Conservation (phyloP, 1,139 yeast species). For the Candida tropicalis region DNA sequence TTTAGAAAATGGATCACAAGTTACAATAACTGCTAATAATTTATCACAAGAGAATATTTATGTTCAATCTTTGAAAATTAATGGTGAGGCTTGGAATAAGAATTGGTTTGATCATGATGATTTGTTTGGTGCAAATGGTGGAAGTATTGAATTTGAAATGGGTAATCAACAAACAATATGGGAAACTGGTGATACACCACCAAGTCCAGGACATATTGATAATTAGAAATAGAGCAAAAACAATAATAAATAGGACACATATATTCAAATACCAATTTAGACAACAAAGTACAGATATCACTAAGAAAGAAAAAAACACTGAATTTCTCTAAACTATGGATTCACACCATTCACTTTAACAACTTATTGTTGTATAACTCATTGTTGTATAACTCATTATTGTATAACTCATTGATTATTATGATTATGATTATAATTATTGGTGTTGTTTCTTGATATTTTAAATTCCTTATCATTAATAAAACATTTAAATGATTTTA, state of each 20-base stretch:
- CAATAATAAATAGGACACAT: background rate
- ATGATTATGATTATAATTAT: background rate
- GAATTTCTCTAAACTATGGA: no score
- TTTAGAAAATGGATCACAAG: constrained; percentile 28
- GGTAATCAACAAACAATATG: constrained; percentile 27
- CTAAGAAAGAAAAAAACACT: no score
- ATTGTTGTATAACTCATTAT: no score
- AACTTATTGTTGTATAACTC: no score
- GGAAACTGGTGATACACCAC: constrained; percentile 27
- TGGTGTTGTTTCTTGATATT: background rate
- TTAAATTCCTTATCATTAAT: constrained; percentile 16
- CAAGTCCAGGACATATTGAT: constrained; percentile 29
- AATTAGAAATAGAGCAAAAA: background rate
- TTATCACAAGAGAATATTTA: constrained; percentile 24
- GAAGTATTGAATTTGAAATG: constrained; percentile 27
- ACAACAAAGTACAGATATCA: no score
- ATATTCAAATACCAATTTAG: background rate
- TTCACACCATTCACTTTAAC: no score
- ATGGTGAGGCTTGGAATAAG: constrained; percentile 28
- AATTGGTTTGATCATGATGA: constrained; percentile 39
- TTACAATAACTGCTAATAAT: constrained; percentile 29
- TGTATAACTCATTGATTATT: no score
- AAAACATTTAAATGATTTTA: constrained; percentile 11
- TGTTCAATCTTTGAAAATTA: constrained; percentile 30
- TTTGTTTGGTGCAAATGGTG: constrained; percentile 31